phyloP scores from a whole-genome alignment of 495 filamentous ascomycete genomes.

The Neurospora terricola region DNA sequence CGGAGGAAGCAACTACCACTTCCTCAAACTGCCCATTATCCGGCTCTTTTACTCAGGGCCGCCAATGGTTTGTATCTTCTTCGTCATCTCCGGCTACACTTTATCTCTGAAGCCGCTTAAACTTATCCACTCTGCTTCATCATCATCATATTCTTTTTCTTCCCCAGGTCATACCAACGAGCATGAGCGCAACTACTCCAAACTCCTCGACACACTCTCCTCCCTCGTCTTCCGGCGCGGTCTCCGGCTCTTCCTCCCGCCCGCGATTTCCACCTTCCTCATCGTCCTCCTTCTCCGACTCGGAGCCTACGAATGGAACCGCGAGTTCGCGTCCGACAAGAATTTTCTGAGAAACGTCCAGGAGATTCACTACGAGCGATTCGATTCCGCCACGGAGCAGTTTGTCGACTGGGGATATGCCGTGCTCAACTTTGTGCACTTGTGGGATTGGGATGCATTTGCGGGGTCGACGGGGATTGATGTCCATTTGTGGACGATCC shows the following conservation, averaged over 20 bases:
- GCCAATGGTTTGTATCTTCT: constrained; percentile 67
- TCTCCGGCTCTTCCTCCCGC: constrained; percentile 57
- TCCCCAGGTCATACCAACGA: constrained; percentile 23
- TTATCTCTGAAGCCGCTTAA: constrained; percentile 56
- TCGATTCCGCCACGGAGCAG: constrained; percentile 16
- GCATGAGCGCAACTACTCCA: constrained; percentile 7
- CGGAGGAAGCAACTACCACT: constrained; percentile 20
- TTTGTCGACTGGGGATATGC: constrained; percentile 22
- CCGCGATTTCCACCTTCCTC: constrained; percentile 46
- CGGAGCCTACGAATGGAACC: constrained; percentile 38
- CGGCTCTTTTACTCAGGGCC: constrained; percentile 57
- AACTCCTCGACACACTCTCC: constrained; percentile 32
- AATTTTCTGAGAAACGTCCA: constrained; percentile 29
- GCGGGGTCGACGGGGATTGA: constrained; percentile 46
- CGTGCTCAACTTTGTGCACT: constrained; percentile 29
- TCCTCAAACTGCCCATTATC: constrained; percentile 56
- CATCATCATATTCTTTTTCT: neutral
- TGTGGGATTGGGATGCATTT: constrained; percentile 30
- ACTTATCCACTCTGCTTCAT: constrained; percentile 29
- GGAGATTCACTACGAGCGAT: constrained; percentile 27
- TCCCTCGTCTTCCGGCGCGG: constrained; percentile 59
- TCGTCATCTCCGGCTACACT: constrained; percentile 66
- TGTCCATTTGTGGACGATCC: constrained; percentile 65
- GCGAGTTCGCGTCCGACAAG: constrained; percentile 27
- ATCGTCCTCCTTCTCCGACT: constrained; percentile 47